phyloP scores from a whole-genome alignment of 768 basidiomycete species.

The Cystofilobasidium ferigula region DNA sequence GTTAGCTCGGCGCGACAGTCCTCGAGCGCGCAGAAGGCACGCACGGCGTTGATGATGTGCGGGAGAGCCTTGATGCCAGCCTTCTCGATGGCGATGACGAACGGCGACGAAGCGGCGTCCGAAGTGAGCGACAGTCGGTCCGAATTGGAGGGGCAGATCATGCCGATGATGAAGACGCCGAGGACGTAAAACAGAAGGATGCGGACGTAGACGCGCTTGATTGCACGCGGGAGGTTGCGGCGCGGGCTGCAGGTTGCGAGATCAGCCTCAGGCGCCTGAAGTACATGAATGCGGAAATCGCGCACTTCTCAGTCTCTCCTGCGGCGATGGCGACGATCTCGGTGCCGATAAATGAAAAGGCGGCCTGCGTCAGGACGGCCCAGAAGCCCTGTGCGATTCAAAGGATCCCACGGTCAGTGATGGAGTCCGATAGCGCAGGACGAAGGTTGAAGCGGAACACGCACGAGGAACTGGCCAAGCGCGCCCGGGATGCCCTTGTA shows the following conservation, averaged over 20 bases:
- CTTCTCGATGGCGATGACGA: constrained; percentile 63
- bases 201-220: constrained; percentile 57
- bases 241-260: constrained; percentile 73
- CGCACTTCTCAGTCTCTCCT: constrained; percentile 30
- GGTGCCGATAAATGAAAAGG: constrained; percentile 83
- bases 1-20: too few species aligned
- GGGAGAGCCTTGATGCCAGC: constrained; percentile 82
- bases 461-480: constrained; percentile 61
- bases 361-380: constrained; percentile 67
- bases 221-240: constrained; percentile 55
- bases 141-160: constrained; percentile 42
- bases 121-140: constrained; percentile 48
- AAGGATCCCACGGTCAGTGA: background rate
- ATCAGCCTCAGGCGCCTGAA: constrained; percentile 35
- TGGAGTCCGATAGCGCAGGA: background rate
- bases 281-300: background rate
- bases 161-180: constrained; percentile 64
- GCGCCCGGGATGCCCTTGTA: constrained; percentile 49
- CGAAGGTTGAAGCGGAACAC: background rate
- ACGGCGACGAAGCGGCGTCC: constrained; percentile 67
- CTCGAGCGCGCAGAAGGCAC: constrained; percentile 43
- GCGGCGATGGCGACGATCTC: constrained; percentile 64
- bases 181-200: constrained; percentile 58
- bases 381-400: constrained; percentile 48
- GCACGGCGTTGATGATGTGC: constrained; percentile 48